phyloP scores from a whole-genome alignment of 2,329 filamentous ascomycete genomes.

The Metarhizium anisopliae region DNA sequence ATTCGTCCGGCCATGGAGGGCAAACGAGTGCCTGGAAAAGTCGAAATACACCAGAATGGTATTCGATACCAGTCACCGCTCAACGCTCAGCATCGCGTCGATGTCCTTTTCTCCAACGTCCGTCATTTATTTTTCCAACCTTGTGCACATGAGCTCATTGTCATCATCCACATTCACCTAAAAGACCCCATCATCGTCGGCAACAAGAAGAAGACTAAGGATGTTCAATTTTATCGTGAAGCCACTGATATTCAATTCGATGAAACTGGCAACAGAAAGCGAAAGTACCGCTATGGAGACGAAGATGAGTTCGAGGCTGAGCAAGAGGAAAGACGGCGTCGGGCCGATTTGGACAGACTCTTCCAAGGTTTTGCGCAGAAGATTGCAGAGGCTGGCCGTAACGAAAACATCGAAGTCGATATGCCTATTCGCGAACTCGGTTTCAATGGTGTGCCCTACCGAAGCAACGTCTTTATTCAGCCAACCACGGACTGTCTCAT shows the following conservation, averaged over 20 bases:
- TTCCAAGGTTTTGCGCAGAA: conserved; percentile 97
- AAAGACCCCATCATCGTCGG: conserved; percentile 98
- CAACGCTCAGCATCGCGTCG: conserved; percentile 73
- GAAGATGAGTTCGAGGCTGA: conserved; percentile 98
- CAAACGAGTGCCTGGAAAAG: conserved; percentile 89
- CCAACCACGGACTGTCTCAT: conserved; percentile 96
- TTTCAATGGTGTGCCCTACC: conserved; percentile 92
- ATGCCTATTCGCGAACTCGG: conserved; percentile 95
- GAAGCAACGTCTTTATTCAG: conserved; percentile 91
- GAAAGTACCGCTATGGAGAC: conserved; percentile 94
- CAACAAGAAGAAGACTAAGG: conserved; percentile 96
- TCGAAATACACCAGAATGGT: conserved; percentile 98
- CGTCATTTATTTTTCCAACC: conserved; percentile 99
- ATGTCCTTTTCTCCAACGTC: conserved; percentile 95
- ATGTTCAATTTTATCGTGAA: conserved; percentile 96
- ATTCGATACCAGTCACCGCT: conserved; percentile 83
- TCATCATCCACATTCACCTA: conserved; percentile 95
- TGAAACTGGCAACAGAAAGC: conserved; percentile 94
- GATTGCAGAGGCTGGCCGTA: conserved; percentile 89
- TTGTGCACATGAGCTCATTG: conserved; percentile 90
- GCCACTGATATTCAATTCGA: conserved; percentile 98
- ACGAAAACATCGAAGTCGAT: conserved; percentile 85
- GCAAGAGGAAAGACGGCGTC: conserved; percentile 86
- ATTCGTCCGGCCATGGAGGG: conserved; percentile 92
- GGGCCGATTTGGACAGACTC: conserved; percentile 86